Percentiles rank a stretch among this genome's conserved stretches.
phyloP scores from a whole-genome alignment of 257 asterid genomes.

The Capsicum baccatum region DNA sequence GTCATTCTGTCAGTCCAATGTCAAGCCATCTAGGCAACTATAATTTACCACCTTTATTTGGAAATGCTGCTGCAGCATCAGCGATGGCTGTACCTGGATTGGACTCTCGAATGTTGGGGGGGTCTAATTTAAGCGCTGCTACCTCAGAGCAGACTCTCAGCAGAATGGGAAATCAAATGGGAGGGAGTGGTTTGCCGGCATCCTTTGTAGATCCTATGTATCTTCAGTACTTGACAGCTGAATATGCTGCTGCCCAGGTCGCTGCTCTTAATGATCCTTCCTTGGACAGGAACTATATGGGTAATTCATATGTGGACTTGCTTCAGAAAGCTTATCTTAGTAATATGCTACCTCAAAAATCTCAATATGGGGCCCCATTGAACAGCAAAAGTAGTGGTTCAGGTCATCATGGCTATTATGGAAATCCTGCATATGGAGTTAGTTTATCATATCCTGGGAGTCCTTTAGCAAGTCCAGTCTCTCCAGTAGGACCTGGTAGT shows the following conservation, averaged over 20 bases:
- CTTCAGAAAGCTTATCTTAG: conserved; percentile 87
- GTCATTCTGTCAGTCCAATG: conserved; percentile 73
- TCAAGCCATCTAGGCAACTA: conserved; percentile 67
- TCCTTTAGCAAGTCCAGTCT: conserved; percentile 71
- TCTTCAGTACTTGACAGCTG: conserved; percentile 80
- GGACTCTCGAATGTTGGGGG: conserved; percentile 79
- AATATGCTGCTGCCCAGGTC: conserved; percentile 66
- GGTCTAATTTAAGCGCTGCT: conserved; percentile 64
- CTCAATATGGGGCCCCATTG: conserved; percentile 67
- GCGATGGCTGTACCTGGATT: conserved; percentile 79
- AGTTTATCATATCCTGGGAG: conserved; percentile 89
- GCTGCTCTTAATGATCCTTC: conserved; percentile 77
- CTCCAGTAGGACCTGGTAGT: conserved; percentile 78
- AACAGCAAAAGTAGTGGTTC: conserved; percentile 56
- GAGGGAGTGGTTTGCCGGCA: conserved; percentile 57
- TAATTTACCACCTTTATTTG: conserved; percentile 86
- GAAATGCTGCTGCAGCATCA: conserved; percentile 92
- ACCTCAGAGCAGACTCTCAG: conserved; percentile 55
- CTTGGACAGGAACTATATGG: conserved; percentile 65
- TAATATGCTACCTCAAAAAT: conserved; percentile 68
- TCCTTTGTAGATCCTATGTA: conserved; percentile 74
- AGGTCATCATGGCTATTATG: conserved; percentile 79
- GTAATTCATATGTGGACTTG: conserved; percentile 72
- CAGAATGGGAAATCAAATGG: conserved; percentile 72
- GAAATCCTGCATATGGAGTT: conserved; percentile 64